phyloP scores from a whole-genome alignment of 305 asterid species.

The Nicotiana rustica region DNA sequence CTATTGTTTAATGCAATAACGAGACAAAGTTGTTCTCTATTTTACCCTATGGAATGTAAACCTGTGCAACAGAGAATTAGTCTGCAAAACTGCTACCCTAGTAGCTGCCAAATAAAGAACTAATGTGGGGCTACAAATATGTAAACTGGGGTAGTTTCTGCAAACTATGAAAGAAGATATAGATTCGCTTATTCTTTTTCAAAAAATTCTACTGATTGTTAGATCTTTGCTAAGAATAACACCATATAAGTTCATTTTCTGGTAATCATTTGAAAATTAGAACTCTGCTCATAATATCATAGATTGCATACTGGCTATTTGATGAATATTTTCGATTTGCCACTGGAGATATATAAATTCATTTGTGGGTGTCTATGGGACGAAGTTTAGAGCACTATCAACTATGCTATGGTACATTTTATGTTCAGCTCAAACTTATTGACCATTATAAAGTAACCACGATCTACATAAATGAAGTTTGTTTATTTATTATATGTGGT shows the following conservation, averaged over 20 bases:
- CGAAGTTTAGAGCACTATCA: not conserved
- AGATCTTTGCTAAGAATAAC: too few species aligned
- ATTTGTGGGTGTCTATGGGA: slow-evolving; percentile 11
- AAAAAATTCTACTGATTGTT: too few species aligned
- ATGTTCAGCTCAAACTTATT: not conserved
- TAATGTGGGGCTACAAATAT: not conserved
- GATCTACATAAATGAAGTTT: not conserved
- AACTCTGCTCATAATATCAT: not conserved
- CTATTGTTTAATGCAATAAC: not conserved
- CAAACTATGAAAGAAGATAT: not conserved
- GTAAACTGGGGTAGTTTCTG: not conserved
- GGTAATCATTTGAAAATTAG: not conserved
- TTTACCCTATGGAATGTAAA: not conserved
- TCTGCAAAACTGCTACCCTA: not conserved
- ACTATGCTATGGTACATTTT: not conserved
- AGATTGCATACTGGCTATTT: not conserved
- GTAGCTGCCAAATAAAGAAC: not conserved
- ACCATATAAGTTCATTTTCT: too few species aligned
- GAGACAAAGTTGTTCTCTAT: not conserved
- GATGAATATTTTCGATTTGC: not conserved
- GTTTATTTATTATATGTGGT: not conserved
- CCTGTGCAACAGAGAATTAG: not conserved
- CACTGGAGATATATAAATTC: not conserved
- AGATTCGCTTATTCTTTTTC: too few species aligned
- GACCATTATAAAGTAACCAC: not conserved